Evolutionary conservation across 2,329 filamentous ascomycete genomes (phyloP), one percentile per base, ranked within the genome.

Genomic region (Elsinoe batatas): DNA sequence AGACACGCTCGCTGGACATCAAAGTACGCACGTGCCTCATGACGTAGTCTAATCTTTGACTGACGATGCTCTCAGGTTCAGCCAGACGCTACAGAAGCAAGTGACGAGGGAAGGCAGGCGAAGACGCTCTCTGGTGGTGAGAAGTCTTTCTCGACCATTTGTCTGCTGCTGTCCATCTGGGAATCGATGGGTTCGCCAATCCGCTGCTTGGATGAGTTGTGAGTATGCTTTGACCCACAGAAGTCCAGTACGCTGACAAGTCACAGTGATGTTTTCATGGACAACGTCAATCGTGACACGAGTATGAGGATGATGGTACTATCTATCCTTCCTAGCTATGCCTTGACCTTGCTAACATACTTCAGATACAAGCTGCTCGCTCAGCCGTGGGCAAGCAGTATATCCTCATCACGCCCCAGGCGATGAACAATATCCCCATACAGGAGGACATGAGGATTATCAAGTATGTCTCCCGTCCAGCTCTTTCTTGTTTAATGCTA

Each of bases 71-170:
- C 30, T 20, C 58, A 78, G 73, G 78, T 84, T 55, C 80, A 86
- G 67, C 83, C 83, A 3, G 82, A 85, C 61, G 80, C 79, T 47
- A 93, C 86, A 18, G 84, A 79, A 61, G 81, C 79, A 62, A 83
- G 79, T 58, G 81, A 80, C 18, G 77, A 80, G 3, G 90, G 89
- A 2, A 82, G 91, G 50, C 87, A 87, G 64, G 91, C 93, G 20
- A 95, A 89, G 72, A 97, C 91, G 0, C 76, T 98, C 1, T 96
- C 91, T 7, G 93, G 93, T 54, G 93, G 93, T 30, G 93, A 98
- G 69, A 98, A 98, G 69, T 97, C 91, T 0, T 98, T 97, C 69
- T 94, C 91, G 3, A 95, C 91, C 3, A 94, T 97, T 58, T 98
- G 93, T 71, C 79, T 98, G 63, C 75, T 98, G 55, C 78, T 98